Conservation (phyloP, 495 filamentous ascomycete species). For the Penicillium herquei region DNA sequence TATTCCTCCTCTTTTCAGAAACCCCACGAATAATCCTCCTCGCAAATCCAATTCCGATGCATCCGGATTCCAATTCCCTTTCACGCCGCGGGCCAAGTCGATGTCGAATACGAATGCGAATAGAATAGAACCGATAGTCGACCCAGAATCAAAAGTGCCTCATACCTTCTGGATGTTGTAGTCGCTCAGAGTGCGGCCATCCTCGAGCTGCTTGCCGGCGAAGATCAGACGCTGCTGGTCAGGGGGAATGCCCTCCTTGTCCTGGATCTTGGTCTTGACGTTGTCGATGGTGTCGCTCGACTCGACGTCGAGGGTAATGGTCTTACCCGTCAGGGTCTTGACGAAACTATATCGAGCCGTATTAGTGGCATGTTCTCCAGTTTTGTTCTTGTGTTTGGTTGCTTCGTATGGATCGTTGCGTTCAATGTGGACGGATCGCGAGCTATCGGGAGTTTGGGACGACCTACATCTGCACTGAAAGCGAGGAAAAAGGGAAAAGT, state of each 20-base stretch:
- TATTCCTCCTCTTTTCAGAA: constrained; percentile 12
- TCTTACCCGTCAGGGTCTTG: constrained; percentile 98
- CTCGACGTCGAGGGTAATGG: constrained; percentile 99
- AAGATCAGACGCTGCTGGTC: constrained; percentile 99
- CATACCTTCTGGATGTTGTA: constrained; percentile 99
- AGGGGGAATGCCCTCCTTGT: constrained; percentile 99
- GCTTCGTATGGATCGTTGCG: constrained; percentile 8
- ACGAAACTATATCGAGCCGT: constrained; percentile 68
- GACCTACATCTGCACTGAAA: constrained; percentile 78
- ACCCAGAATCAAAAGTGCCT: constrained; percentile 6
- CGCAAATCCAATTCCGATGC: neutral
- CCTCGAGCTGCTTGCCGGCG: constrained; percentile 99
- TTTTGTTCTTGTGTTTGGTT: constrained; percentile 9
- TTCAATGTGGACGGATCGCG: constrained; percentile 10
- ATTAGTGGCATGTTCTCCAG: constrained; percentile 36
- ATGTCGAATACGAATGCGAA: constrained; percentile 2
- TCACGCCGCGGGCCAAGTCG: constrained; percentile 1
- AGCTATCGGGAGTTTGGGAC: constrained; percentile 22
- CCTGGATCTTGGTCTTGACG: constrained; percentile 96
- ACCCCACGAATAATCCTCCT: neutral
- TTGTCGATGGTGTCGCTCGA: constrained; percentile 99
- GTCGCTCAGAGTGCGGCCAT: constrained; percentile 95
- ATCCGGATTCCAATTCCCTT: constrained; percentile 1
- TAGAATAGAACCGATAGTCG: neutral
- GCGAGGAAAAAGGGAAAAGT: constrained; percentile 39